Conservation (phyloP, 2,329 filamentous ascomycete genomes). For the Zasmidium citrigriseum region DNA sequence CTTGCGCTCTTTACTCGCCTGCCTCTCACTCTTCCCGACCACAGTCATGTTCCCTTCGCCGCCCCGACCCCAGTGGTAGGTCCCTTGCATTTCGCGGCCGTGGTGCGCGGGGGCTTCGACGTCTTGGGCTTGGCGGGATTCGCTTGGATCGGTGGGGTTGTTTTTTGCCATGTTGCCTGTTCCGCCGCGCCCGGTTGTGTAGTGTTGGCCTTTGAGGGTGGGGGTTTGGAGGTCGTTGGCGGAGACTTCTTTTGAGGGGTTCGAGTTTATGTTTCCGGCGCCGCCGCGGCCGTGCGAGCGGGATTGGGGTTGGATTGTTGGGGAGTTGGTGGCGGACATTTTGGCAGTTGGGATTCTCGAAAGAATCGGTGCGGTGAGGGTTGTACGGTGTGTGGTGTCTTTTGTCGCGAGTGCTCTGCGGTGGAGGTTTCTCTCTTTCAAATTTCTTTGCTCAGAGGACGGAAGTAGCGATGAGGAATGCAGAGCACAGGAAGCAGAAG, state of each 20-base stretch:
- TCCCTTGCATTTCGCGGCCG: slow-evolving; percentile 59
- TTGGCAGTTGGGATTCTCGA: too few species aligned
- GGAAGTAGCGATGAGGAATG: neutral
- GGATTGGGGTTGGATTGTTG: neutral
- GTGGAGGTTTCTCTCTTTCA: neutral
- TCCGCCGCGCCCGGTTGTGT: slow-evolving; percentile 88
- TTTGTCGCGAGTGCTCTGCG: neutral
- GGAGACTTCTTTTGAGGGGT: slow-evolving; percentile 37
- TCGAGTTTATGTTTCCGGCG: slow-evolving; percentile 57
- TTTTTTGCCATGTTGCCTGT: slow-evolving; percentile 84
- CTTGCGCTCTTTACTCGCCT: slow-evolving; percentile 30
- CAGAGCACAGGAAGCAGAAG: neutral
- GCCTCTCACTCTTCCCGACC: slow-evolving; percentile 49
- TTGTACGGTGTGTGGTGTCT: neutral
- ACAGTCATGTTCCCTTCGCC: slow-evolving; percentile 68
- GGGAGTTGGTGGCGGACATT: neutral
- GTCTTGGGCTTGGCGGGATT: slow-evolving; percentile 80
- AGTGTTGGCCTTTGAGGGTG: slow-evolving; percentile 72
- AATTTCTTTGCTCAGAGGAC: too few species aligned
- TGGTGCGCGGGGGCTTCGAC: slow-evolving; percentile 59
- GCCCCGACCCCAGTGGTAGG: slow-evolving; percentile 70
- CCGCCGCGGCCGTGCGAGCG: slow-evolving; percentile 69
- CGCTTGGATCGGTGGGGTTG: slow-evolving; percentile 59
- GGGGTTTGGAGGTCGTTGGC: slow-evolving; percentile 61
- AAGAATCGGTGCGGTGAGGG: neutral